A percentile compares a stretch with the other conserved stretches of the same genome.
phyloP scores from a whole-genome alignment of 2,329 filamentous ascomycete genomes.

The Magnaporthales sp. region DNA sequence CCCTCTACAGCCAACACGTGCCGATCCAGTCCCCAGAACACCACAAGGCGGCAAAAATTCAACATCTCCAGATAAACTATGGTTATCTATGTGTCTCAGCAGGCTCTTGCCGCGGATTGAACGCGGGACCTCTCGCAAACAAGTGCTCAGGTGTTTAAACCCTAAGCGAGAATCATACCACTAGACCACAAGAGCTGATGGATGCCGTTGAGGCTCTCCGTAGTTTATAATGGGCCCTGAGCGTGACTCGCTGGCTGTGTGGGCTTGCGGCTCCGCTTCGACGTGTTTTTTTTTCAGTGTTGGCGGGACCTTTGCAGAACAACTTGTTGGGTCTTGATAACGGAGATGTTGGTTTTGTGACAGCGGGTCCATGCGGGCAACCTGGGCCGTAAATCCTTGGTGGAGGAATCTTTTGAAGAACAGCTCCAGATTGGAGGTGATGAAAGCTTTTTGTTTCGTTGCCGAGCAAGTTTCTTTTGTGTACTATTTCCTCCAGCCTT shows the following conservation, averaged over 20 bases:
- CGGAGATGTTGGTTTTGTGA: no score
- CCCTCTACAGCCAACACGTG: not conserved
- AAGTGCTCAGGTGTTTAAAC: not conserved
- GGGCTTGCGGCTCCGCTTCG: not conserved
- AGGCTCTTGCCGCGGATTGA: not conserved
- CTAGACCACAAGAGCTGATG: slow-evolving; percentile 3
- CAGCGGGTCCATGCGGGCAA: no score
- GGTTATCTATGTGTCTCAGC: no score
- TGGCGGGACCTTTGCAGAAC: not conserved
- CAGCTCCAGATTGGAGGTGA: no score
- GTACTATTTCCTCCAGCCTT: no score
- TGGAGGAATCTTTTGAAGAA: no score
- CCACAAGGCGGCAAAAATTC: not conserved
- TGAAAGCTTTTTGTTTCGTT: no score
- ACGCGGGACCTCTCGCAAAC: not conserved
- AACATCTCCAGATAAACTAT: no score
- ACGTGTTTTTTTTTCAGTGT: no score
- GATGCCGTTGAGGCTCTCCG: not conserved
- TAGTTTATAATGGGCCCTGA: not conserved
- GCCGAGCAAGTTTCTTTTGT: no score
- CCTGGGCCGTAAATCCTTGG: no score
- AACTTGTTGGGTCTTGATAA: not conserved
- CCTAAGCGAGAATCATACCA: slow-evolving; percentile 7
- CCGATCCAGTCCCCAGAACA: not conserved
- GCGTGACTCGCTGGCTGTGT: not conserved